Conservation (phyloP, 164 flowering plant species). For the Berberis thunbergii region DNA sequence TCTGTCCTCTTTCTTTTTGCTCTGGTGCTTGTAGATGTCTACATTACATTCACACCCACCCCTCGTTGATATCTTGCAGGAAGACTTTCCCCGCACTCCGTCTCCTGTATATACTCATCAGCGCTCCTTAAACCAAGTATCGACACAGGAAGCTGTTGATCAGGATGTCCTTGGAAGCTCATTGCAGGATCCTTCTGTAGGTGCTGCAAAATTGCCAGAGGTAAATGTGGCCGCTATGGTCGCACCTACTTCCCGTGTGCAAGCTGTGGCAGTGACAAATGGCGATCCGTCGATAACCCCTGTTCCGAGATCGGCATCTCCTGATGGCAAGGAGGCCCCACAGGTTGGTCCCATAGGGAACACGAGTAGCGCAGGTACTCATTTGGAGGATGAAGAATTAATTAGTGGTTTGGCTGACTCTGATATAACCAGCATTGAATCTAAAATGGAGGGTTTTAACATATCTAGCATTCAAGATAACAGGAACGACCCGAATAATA, state of each 20-base stretch:
- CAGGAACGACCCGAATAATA: constrained; percentile 17
- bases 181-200: constrained; percentile 26
- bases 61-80: constrained; percentile 28
- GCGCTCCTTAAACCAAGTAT: constrained; percentile 28
- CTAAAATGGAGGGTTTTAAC: constrained; percentile 24
- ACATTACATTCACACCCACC: background rate
- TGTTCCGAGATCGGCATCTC: constrained; percentile 13
- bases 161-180: constrained; percentile 26
- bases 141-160: constrained; percentile 37
- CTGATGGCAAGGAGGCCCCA: constrained; percentile 18
- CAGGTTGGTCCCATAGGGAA: constrained; percentile 19
- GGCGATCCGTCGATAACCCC: constrained; percentile 15
- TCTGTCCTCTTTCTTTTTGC: too few relatives aligned
- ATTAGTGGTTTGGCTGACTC: constrained; percentile 15
- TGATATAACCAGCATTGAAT: constrained; percentile 20
- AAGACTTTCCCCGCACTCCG: constrained; percentile 67
- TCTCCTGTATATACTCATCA: constrained; percentile 67
- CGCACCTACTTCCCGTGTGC: constrained; percentile 14
- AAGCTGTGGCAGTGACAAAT: constrained; percentile 15
- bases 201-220: constrained; percentile 19
- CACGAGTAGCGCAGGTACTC: constrained; percentile 13
- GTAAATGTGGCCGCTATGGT: constrained; percentile 12
- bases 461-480: constrained; percentile 20
- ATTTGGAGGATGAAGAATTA: constrained; percentile 17
- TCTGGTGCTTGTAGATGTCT: too few relatives aligned